Conservation (phyloP, 106 monocot genomes). For the Dendrobium officinale region DNA sequence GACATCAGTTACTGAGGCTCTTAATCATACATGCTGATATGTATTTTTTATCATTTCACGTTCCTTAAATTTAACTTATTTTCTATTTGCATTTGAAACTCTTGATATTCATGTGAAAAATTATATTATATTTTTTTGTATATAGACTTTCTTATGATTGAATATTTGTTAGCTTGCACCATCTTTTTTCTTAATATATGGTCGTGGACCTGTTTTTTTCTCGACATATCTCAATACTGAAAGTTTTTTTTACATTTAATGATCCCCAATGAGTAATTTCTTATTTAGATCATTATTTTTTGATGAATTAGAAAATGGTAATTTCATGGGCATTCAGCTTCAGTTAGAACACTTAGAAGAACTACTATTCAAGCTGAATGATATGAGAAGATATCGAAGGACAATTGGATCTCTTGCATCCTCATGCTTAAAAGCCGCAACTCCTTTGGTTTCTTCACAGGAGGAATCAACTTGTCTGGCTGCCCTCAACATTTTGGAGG, state of each 20-base stretch:
- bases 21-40: not conserved
- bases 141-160: not conserved
- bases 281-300: not conserved
- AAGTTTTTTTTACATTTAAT: not conserved
- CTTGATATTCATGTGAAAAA: not conserved
- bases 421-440: constrained; percentile 76
- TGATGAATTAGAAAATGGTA: not conserved
- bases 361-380: constrained; percentile 53
- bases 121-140: not conserved
- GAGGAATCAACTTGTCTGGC: constrained; percentile 66
- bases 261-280: not conserved
- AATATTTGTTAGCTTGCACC: not conserved
- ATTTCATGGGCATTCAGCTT: constrained; percentile 8
- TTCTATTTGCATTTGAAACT: not conserved
- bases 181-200: not conserved
- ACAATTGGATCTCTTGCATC: constrained; percentile 74
- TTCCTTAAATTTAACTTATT: not conserved
- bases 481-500: constrained; percentile 77
- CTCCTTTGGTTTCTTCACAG: constrained; percentile 66
- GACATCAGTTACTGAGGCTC: not conserved
- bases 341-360: constrained; percentile 64
- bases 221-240: not conserved
- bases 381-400: constrained; percentile 75
- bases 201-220: not conserved
- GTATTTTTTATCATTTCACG: not conserved